Evolutionary conservation across 306 rosid genomes (phyloP).

Genomic region (Arachis stenosperma): DNA sequence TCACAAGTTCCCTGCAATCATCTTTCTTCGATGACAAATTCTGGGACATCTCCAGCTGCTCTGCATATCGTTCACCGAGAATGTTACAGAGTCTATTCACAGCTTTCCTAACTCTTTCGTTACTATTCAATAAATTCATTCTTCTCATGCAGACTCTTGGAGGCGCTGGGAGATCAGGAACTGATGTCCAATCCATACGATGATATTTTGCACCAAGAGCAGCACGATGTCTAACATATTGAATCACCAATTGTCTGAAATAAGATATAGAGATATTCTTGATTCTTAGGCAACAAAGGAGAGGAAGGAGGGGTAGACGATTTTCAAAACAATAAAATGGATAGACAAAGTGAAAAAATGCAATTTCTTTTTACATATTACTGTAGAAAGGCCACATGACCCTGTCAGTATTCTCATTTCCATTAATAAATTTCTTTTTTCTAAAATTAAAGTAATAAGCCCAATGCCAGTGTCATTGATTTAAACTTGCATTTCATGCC

Average conservation of each 20-base stretch:
- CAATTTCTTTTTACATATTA: neutral
- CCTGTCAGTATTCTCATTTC: neutral
- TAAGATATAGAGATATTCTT: conserved; percentile 35
- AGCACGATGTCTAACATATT: conserved; percentile 82
- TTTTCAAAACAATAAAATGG: neutral
- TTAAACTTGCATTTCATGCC: conserved; percentile 6
- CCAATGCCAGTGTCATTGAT: neutral
- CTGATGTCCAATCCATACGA: conserved; percentile 70
- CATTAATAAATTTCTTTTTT: neutral
- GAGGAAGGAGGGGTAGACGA: neutral
- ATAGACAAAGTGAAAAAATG: neutral
- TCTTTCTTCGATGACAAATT: conserved; percentile 49
- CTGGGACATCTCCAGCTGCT: conserved; percentile 59
- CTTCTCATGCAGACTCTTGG: conserved; percentile 71
- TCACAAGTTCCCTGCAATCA: conserved; percentile 49
- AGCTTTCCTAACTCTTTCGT: conserved; percentile 66
- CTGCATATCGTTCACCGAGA: conserved; percentile 69
- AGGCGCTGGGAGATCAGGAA: conserved; percentile 84
- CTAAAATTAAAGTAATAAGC: neutral
- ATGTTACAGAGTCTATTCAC: conserved; percentile 82
- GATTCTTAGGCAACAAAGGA: conserved; percentile 21
- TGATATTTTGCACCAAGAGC: conserved; percentile 71
- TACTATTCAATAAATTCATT: conserved; percentile 61
- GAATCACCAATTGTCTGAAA: conserved; percentile 82
- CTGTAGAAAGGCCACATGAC: neutral